Conservation (phyloP, 208 protist genomes). For the Trypanosoma grayi region DNA sequence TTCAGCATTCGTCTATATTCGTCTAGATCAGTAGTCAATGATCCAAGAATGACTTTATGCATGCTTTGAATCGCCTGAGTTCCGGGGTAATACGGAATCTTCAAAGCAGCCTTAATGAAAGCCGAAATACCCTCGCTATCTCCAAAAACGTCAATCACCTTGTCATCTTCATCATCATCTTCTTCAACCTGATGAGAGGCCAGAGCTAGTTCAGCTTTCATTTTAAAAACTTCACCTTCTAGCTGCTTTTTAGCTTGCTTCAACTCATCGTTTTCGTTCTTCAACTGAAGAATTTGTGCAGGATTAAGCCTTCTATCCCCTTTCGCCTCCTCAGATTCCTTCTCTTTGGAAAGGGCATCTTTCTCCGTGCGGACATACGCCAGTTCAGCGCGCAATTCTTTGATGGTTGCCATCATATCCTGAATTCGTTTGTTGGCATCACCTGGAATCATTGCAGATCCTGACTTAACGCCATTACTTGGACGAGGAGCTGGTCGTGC, state of each 20-base stretch:
- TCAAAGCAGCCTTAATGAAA: constrained; percentile 24
- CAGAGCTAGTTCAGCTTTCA: constrained; percentile 22
- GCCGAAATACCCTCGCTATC: constrained; percentile 23
- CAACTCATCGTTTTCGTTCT: constrained; percentile 20
- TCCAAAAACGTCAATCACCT: constrained; percentile 19
- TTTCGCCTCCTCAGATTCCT: constrained; percentile 8
- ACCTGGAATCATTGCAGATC: constrained; percentile 19
- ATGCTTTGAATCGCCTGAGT: constrained; percentile 24
- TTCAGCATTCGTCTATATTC: constrained; percentile 27
- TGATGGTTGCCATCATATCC: constrained; percentile 20
- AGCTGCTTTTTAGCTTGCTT: constrained; percentile 17
- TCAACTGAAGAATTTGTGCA: constrained; percentile 22
- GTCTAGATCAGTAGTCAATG: constrained; percentile 30
- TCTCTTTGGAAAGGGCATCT: constrained; percentile 20
- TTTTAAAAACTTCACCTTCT: constrained; percentile 25
- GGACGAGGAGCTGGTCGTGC: constrained; percentile 4
- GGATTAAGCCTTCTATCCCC: constrained; percentile 17
- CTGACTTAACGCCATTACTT: constrained; percentile 7
- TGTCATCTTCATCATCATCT: constrained; percentile 27
- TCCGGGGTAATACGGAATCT: constrained; percentile 22
- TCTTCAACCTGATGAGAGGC: constrained; percentile 23
- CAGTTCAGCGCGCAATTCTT: constrained; percentile 23
- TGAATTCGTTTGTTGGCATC: constrained; percentile 27
- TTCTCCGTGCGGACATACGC: constrained; percentile 22
- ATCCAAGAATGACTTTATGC: constrained; percentile 24